Base-by-base conservation (phyloP, 208 protist genomes). In the Leptomonas seymouri region DNA sequence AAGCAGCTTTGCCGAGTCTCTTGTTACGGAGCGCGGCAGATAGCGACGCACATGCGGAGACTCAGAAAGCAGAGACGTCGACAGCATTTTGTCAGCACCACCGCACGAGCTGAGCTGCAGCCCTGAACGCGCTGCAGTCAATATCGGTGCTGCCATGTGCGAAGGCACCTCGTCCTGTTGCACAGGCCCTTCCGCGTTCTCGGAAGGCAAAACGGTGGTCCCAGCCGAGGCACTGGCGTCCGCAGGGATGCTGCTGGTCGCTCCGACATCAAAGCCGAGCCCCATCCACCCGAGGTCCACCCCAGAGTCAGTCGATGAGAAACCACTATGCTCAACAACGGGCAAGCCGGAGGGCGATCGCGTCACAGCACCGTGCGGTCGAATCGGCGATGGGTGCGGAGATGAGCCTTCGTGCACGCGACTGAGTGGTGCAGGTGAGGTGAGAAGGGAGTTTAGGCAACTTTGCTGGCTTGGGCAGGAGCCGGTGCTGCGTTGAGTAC, bases 371-470 rank as follows among this genome's bases (percentile, higher is more conserved):
- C 16, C 62, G 11, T 69, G 11, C 4, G 60, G 62, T 3, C 34
- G 62, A 34, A 76, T 76, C 3, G 70, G 70, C 27, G 70, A 76
- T 23, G 70, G 70, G 36, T 76, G 70, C 41, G 70, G 70, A 16
- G 70, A 76, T 18, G 55, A 75, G 28, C 46, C 70, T 23, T 69
- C 70, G 12, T 50, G 53, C 41, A 34, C 45, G 20, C 39, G 46
- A 14, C 46, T 54, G 16, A 55, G 28, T 31, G 53, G 70, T 12
- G 70, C 70, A 2, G 70, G 70, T 14, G 70, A 76, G 28, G 70
- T 53, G 44, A 64, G 23, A 15, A 76, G 70, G 9, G 70, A 76
- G 55, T 69, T 76, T 11, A 76, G 46, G 46, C 53, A 71, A 45
- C 63, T 75, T 31, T 45, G 70, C 62, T 69, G 70, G 3, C 70